A percentile compares a stretch with the other conserved stretches of the same genome.
These are phyloP conservation scores for Filosporella fistucella DNA, from an alignment of 495 filamentous ascomycete species.

Conservation along the genomic window DNA sequence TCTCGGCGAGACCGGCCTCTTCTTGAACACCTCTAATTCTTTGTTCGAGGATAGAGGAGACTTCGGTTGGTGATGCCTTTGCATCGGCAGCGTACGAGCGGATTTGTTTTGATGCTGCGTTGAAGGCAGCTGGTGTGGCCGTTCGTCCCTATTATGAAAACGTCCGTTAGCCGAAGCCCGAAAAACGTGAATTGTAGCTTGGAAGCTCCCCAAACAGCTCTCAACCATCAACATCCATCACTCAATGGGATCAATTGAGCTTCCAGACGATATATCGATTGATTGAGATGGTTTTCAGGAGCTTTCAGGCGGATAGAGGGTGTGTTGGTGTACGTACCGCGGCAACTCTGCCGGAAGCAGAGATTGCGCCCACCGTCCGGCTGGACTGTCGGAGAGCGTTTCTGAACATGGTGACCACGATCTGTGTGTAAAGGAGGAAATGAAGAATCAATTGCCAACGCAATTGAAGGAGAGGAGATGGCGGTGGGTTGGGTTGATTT, in stretches of 20 bases:
- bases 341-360: slow-evolving; percentile 83
- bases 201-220: slow-evolving; percentile 24
- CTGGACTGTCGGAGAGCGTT: slow-evolving; percentile 94
- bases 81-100: slow-evolving; percentile 81
- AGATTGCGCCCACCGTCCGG: slow-evolving; percentile 88
- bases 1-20: slow-evolving; percentile 95
- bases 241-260: slow-evolving; percentile 43
- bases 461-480: slow-evolving; percentile 27
- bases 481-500: slow-evolving; percentile 16
- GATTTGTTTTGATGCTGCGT: slow-evolving; percentile 69
- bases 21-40: slow-evolving; percentile 96
- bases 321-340: slow-evolving; percentile 69
- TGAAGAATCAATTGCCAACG: slow-evolving; percentile 25
- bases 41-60: slow-evolving; percentile 98
- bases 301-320: neutral
- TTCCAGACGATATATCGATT: slow-evolving; percentile 22
- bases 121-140: slow-evolving; percentile 71
- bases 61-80: slow-evolving; percentile 94
- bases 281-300: slow-evolving; percentile 25
- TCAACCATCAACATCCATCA: slow-evolving; percentile 22
- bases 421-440: slow-evolving; percentile 22
- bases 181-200: slow-evolving; percentile 32
- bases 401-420: slow-evolving; percentile 75
- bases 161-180: slow-evolving; percentile 46
- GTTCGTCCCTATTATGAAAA: slow-evolving; percentile 67